Evolutionary conservation across 192 early-diverging fungal genomes (phyloP), one percentile per base, ranked within the genome.

Genomic region (Coemansia sp.): DNA sequence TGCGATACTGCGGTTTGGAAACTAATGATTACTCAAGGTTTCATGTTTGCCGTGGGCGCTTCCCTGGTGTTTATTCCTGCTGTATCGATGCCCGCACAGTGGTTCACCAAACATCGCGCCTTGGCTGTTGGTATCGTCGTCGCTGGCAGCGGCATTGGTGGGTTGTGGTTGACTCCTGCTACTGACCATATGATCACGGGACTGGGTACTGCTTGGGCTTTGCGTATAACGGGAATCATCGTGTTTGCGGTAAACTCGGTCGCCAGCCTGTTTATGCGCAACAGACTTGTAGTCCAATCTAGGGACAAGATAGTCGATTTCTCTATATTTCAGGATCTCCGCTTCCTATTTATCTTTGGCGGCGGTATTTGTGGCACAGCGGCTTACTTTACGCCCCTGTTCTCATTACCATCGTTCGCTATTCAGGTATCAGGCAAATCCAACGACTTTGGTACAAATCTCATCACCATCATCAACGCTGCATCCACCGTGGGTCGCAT

Each of bases 381-480:
- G 15, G 85, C 77, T 10, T 89, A 89, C 64, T 87, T 89, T 46
- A 83, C 85, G 9, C 88, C 89, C 0, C 85, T 86, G 45, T 86
- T 87, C 60, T 82, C 41, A 39, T 74, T 89, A 68, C 82, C 86
- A 15, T 53, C 67, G 44, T 75, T 69, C 61, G 74, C 70, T 21
- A 59, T 74, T 44, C 66, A 78, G 51, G 67, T 86, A 25, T 62
- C 48, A 14, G 84, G 82, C 27, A 72, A 86, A 23, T 68, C 75
- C 9, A 32, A 39, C 1, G 63, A 55, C 0, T 81, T 85, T 19
- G 89, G 83, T 14, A 82, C 86, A 1, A 74, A 85, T 23, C 76
- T 91, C 44, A 69, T 92, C 31, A 88, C 87, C 50, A 69, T 94
- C 39, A 88, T 90, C 82, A 88, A 86, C 39, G 90, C 83, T 29